Conservation (phyloP, 2,329 filamentous ascomycete genomes). For the Paramyrothecium roridum region DNA sequence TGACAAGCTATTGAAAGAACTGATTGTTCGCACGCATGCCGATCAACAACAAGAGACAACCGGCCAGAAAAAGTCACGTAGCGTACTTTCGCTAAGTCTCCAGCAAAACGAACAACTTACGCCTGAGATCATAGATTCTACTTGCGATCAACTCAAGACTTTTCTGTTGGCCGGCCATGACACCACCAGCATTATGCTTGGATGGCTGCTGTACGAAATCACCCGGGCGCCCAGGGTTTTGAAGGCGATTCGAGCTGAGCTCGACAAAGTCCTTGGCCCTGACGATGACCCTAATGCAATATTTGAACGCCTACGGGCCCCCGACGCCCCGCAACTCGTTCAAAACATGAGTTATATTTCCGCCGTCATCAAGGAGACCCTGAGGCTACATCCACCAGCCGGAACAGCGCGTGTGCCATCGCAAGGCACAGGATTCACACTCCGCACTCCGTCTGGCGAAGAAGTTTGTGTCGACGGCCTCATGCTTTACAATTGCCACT, state of each 20-base stretch:
- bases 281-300: conserved; percentile 13
- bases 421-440: conserved; percentile 11
- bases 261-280: conserved; percentile 29
- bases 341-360: conserved; percentile 28
- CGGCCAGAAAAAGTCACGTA: conserved; percentile 6
- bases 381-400: conserved; percentile 30
- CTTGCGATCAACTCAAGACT: conserved; percentile 31
- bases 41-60: background rate
- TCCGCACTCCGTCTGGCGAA: background rate
- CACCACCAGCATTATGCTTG: conserved; percentile 32
- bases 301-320: background rate
- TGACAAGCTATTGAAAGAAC: background rate
- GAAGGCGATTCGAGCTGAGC: conserved; percentile 26
- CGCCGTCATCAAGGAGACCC: conserved; percentile 34
- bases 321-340: conserved; percentile 24
- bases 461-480: conserved; percentile 26
- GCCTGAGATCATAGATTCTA: conserved; percentile 21
- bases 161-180: conserved; percentile 40
- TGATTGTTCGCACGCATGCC: background rate
- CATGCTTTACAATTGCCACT: conserved; percentile 30
- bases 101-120: conserved; percentile 22
- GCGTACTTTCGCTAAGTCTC: conserved; percentile 28
- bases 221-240: conserved; percentile 24
- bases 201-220: conserved; percentile 34
- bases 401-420: conserved; percentile 16